Evolutionary conservation across 2,329 filamentous ascomycete species (phyloP).

Genomic region (Chlorencoelia australis): DNA sequence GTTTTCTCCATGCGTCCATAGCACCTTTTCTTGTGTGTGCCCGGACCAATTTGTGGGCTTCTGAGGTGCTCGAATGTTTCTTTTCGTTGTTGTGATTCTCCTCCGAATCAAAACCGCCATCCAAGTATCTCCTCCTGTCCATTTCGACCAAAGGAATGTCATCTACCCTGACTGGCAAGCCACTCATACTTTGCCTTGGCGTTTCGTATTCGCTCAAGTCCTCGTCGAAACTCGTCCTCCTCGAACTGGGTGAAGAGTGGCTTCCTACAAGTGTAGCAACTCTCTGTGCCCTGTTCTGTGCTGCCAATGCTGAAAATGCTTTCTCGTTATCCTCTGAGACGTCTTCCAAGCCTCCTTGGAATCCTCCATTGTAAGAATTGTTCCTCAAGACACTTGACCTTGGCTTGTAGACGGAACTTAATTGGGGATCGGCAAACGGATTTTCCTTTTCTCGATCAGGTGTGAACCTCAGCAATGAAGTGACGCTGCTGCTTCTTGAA

Average conservation of each 20-base stretch:
- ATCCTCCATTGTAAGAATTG: slow-evolving; percentile 5
- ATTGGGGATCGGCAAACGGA: slow-evolving; percentile 19
- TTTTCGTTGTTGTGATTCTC: slow-evolving; percentile 15
- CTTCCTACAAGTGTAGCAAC: slow-evolving; percentile 23
- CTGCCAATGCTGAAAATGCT: slow-evolving; percentile 23
- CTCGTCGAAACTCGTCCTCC: slow-evolving; percentile 22
- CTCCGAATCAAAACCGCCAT: slow-evolving; percentile 17
- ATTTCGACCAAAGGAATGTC: slow-evolving; percentile 26
- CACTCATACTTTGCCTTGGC: slow-evolving; percentile 2
- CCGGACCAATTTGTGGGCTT: slow-evolving; percentile 36
- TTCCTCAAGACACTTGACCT: slow-evolving; percentile 22
- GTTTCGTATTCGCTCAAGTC: slow-evolving; percentile 15
- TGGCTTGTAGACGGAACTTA: slow-evolving; percentile 12
- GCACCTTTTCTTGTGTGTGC: slow-evolving; percentile 28
- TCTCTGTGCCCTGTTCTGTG: slow-evolving; percentile 24
- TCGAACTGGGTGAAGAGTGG: slow-evolving; percentile 25
- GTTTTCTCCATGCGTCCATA: slow-evolving; percentile 12
- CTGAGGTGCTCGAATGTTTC: slow-evolving; percentile 24
- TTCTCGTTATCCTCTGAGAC: slow-evolving; percentile 22
- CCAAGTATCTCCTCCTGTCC: slow-evolving; percentile 19
- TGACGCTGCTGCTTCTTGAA: slow-evolving; percentile 21
- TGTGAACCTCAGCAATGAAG: slow-evolving; percentile 12
- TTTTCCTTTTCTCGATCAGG: slow-evolving; percentile 21
- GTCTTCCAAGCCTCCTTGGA: slow-evolving; percentile 6
- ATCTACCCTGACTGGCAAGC: slow-evolving; percentile 22